These are phyloP conservation scores for Prunus padus DNA, from an alignment of 306 rosid genomes.

Conservation along the genomic window DNA sequence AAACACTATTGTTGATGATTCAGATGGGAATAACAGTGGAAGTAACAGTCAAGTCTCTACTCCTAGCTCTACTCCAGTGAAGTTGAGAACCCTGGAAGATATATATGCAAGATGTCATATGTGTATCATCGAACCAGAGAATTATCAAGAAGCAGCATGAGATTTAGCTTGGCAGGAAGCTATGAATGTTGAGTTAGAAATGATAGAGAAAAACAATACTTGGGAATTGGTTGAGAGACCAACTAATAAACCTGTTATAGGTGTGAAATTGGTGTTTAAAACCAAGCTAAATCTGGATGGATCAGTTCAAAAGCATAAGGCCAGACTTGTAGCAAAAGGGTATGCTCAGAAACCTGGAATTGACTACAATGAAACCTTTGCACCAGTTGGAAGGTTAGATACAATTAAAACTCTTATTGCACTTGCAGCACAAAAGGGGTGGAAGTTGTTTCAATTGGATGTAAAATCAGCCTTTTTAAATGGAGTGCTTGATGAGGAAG, in stretches of 20 bases:
- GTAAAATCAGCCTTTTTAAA: not conserved
- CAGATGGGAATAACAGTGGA: not conserved
- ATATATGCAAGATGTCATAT: not conserved
- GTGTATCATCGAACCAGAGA: too few species aligned
- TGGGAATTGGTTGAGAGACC: too few species aligned
- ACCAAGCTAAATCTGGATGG: not conserved
- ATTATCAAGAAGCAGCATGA: too few species aligned
- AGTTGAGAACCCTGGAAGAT: not conserved
- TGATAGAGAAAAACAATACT: too few species aligned
- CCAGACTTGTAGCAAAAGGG: too few species aligned
- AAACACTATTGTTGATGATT: too few species aligned
- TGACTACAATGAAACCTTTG: not conserved
- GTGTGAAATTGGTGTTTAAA: not conserved
- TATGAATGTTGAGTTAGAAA: too few species aligned
- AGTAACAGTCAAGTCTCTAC: not conserved
- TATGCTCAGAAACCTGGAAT: too few species aligned
- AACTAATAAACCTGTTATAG: too few species aligned
- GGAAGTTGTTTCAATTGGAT: not conserved
- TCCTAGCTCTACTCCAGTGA: not conserved
- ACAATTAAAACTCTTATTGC: not conserved
- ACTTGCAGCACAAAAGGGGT: too few species aligned
- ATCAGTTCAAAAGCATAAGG: too few species aligned
- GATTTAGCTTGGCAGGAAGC: not conserved
- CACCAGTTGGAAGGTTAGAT: not conserved
- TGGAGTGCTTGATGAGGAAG: not conserved